These are phyloP conservation scores for Thelonectria discophora DNA, from an alignment of 2,329 filamentous ascomycete species.

Conservation along the genomic window DNA sequence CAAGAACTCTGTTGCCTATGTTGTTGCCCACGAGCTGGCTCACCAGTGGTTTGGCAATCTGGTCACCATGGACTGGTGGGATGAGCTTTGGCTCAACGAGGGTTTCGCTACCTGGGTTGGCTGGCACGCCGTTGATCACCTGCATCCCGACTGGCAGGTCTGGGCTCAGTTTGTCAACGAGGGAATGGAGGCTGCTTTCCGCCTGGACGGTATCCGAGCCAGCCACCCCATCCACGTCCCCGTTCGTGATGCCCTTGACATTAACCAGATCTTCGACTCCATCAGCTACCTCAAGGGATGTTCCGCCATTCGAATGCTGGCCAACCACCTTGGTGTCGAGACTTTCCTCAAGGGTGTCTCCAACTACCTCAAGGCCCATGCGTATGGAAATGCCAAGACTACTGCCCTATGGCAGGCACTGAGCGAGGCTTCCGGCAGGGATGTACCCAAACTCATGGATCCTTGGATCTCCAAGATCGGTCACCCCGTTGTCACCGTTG, in stretches of 20 bases:
- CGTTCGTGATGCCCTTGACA: conserved; percentile 90
- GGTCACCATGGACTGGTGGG: conserved; percentile 98
- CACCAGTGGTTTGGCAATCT: conserved; percentile 97
- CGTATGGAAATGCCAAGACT: conserved; percentile 90
- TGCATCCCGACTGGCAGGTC: conserved; percentile 96
- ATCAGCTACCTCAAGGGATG: conserved; percentile 98
- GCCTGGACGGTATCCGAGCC: conserved; percentile 86
- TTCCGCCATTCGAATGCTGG: conserved; percentile 96
- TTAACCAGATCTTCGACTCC: conserved; percentile 97
- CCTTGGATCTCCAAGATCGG: conserved; percentile 97
- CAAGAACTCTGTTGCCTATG: conserved; percentile 94
- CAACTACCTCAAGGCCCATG: conserved; percentile 86
- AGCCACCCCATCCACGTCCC: conserved; percentile 97
- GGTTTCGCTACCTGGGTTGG: conserved; percentile 99
- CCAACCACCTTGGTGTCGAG: conserved; percentile 85
- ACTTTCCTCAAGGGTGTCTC: conserved; percentile 91
- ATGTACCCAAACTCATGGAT: conserved; percentile 88
- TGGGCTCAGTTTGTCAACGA: conserved; percentile 98
- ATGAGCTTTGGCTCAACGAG: conserved; percentile 92
- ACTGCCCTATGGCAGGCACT: conserved; percentile 91
- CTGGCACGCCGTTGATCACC: conserved; percentile 89
- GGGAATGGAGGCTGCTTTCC: conserved; percentile 90
- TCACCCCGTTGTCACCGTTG: conserved; percentile 87
- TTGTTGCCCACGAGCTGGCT: conserved; percentile 96
- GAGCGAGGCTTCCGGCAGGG: conserved; percentile 84